Evolutionary conservation across 129 eudicot species (phyloP), one percentile per base, ranked within the genome.

Genomic region (Flaveria brownii): DNA sequence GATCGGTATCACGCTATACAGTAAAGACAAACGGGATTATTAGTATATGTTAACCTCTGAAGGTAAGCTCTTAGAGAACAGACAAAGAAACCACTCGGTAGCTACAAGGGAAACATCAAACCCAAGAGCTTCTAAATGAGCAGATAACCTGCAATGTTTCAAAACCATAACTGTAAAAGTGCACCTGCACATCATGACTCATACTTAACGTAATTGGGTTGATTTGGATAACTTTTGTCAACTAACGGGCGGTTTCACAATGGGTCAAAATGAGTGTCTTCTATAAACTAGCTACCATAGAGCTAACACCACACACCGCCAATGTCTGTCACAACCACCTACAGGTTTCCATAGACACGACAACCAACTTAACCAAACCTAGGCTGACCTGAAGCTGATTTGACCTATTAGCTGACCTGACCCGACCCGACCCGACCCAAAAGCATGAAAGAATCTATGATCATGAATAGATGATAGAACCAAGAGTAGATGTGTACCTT

Each of bases 11-110:
- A 39, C 15, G 46, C 3, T 52, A 2, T 1, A 56, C 6, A 57
- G 15, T 18, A 5, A 16, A 0, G 69, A 17, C 30, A 63, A 62
- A 62, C 1, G 17, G 9, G 5, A 15, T 62, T 15, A 26, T 0
- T 28, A 45, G 41, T 17, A 43, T n/a, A 41, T 52, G 61, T 63
- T 13, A 51, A 91, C 98, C 98, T 93, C 98, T 10, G 98, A 93
- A 75, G 98, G 98, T 70, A 93, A 86, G 90, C 98, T 93, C 70
- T 93, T 93, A 41, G 93, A 86, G 68, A 90, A 93, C 66, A 93
- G 85, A 77, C 98, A 93, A 28, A 93, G 86, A 86, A 93, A 93
- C 98, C 98, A 93, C 71, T 93, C 97, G 3, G 98, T 93, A 67
- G 93, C 87, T 20, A 93, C 96, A 68, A 93, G 97, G 41, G 98